phyloP scores from a whole-genome alignment of 805 yeast genomes.

The Wickerhamomyces rabaulensis region DNA sequence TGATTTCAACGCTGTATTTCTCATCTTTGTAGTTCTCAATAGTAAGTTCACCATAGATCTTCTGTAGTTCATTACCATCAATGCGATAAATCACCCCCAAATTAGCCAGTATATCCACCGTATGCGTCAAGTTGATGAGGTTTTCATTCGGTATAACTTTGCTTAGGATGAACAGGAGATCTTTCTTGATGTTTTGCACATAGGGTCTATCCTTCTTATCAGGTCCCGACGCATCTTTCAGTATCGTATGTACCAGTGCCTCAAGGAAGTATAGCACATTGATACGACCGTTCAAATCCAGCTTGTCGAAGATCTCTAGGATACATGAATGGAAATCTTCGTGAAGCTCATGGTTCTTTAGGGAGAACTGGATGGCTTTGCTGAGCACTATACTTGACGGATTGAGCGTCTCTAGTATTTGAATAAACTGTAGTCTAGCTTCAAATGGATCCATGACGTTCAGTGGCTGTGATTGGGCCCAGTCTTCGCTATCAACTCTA shows the following conservation, averaged over 20 bases:
- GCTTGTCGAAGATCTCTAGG: constrained; percentile 47
- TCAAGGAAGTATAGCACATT: constrained; percentile 70
- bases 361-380: constrained; percentile 33
- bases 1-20: not conserved
- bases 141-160: constrained; percentile 31
- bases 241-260: constrained; percentile 41
- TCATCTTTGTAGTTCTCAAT: not conserved
- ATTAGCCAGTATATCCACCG: constrained; percentile 14
- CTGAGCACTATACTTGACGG: constrained; percentile 52
- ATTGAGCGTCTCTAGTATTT: constrained; percentile 55
- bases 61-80: constrained; percentile 4
- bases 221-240: not conserved
- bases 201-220: constrained; percentile 16
- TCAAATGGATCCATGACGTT: constrained; percentile 79
- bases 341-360: constrained; percentile 50
- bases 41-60: not conserved
- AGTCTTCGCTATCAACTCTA: not conserved
- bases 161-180: constrained; percentile 29
- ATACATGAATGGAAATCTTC: constrained; percentile 69
- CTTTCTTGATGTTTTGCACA: constrained; percentile 24
- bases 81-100: constrained; percentile 13
- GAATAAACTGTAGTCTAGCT: constrained; percentile 70
- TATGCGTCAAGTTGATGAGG: constrained; percentile 16
- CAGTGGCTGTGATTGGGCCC: not conserved
- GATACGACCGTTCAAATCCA: constrained; percentile 56